Base-by-base conservation (phyloP, 106 monocot species). In the Iris macrosiphon region DNA sequence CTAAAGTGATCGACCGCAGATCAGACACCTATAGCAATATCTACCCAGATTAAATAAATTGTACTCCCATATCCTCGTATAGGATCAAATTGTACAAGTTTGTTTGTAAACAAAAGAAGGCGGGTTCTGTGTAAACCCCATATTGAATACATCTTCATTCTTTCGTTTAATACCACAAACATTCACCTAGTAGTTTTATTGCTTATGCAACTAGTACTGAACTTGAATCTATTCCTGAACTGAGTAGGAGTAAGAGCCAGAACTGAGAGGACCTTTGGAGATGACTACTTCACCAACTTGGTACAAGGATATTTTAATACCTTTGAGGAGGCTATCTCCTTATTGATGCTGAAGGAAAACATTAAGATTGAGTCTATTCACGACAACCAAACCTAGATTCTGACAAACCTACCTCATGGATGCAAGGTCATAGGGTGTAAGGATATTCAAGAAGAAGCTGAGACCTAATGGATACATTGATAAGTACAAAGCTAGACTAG, bases 391-490 rank as follows among this genome's bases (percentile, higher is more conserved):
- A 38, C 37, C 10, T 65, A 16, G 52, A 26, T 17, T 19, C 18
- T 65, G 1, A 15, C 14, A 26, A 4, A 63, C 9, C 17, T 63
- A 26, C 35, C 34, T n/a, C 49, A 7, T 6, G 0, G 46, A 23
- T 11, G 29, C 5, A 55, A 66, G 18, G 4, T 13, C 2, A 55
- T 66, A 16, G 21, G 30, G 16, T 43, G 31, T 45, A 55, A 52
- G 45, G 19, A n/a, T 66, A 20, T 56, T 66, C 12, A 55, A n/a
- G 11, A 56, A 45, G 12, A 66, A 33, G 31, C 3, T 54, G 1
- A 44, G 19, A 22, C 12, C 29, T 15, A 20, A 22, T 55, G 30
- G 45, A 5, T 26, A 27, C 19, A 66, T 4, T n/a, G n/a, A n/a
- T n/a, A 66, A 34, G n/a, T 56, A 18, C 12, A 55, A 58, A 16